Evolutionary conservation across 495 filamentous ascomycete species (phyloP), one percentile per base, ranked within the genome.

Genomic region (Penicillium antarcticum): DNA sequence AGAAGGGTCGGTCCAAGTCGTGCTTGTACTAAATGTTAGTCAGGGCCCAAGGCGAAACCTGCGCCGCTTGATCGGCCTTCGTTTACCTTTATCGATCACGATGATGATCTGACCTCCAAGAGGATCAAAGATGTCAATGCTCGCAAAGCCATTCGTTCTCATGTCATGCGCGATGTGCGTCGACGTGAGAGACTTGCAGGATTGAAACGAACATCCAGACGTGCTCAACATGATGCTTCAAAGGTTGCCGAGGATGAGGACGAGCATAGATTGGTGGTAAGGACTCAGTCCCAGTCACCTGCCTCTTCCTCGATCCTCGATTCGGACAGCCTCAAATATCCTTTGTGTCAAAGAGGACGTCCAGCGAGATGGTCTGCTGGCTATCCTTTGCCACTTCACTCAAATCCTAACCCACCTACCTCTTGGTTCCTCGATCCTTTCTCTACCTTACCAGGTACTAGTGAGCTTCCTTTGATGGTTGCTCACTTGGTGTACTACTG

Each of bases 141-240:
- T 31, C 62, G 68, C 49, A 70, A 68, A 45, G 58, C 62, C 3
- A 71, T 71, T 23, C 62, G 68, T 12, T 71, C 68, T 14, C 68
- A 71, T 60, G 68, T 71, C 6, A 71, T 71, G 68, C 68, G 68
- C 31, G 62, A 71, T 61, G 68, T 71, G 16, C 66, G 68, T 40
- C 65, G 62, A 18, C 68, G 68, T 8, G 68, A 71, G 45, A 57
- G 67, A 45, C 62, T 70, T 14, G 66, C 65, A 0, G 68, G 68
- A 3, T 42, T 62, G 16, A 71, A 70, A 41, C 56, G 68, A 36
- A 63, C 58, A 10, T 60, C 66, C 1, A 63, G 53, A 43, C 62
- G 57, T 26, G 48, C 31, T 4, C 52, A 58, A 17, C 8, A 45
- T 2, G 45, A 33, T 13, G 16, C 51, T 5, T 29, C 51, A 11